Percentiles rank a stretch among this genome's conserved stretches.
Conservation (phyloP, 345 rosid genomes). For the Anacardium occidentale region DNA sequence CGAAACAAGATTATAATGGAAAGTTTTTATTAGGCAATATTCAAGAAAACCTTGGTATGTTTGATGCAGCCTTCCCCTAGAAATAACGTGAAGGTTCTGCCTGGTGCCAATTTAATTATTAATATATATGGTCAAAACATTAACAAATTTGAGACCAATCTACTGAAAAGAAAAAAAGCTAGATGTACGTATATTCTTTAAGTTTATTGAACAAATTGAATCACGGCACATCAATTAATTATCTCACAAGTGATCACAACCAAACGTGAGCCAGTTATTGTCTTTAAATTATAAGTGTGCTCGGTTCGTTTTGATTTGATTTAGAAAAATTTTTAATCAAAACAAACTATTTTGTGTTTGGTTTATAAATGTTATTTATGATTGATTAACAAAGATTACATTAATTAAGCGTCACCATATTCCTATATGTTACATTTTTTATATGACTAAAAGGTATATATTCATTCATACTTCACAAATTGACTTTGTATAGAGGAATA, state of each 20-base stretch:
- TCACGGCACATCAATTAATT: not conserved
- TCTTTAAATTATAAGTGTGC: not conserved
- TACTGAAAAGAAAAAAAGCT: not conserved
- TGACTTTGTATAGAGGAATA: too few relatives aligned
- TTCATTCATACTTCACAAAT: too few relatives aligned
- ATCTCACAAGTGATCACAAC: not conserved
- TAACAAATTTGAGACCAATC: not conserved
- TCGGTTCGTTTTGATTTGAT: too few relatives aligned
- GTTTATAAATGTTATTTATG: too few relatives aligned
- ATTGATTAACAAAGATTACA: too few relatives aligned
- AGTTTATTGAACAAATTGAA: not conserved
- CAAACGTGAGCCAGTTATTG: not conserved
- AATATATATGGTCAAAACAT: slow-evolving; percentile 1
- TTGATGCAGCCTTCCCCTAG: slow-evolving; percentile 12
- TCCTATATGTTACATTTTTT: too few relatives aligned
- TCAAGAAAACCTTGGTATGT: not conserved
- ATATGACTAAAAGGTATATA: too few relatives aligned
- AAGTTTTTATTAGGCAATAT: not conserved
- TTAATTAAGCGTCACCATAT: too few relatives aligned
- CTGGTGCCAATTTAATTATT: not conserved
- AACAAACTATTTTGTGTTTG: too few relatives aligned
- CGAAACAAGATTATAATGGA: too few relatives aligned
- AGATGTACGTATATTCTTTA: not conserved
- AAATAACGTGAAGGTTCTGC: not conserved
- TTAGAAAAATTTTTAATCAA: too few relatives aligned